Percentiles rank a stretch among this genome's conserved stretches.
Conservation (phyloP, 140 eudicot species). For the Bidens hawaiensis region DNA sequence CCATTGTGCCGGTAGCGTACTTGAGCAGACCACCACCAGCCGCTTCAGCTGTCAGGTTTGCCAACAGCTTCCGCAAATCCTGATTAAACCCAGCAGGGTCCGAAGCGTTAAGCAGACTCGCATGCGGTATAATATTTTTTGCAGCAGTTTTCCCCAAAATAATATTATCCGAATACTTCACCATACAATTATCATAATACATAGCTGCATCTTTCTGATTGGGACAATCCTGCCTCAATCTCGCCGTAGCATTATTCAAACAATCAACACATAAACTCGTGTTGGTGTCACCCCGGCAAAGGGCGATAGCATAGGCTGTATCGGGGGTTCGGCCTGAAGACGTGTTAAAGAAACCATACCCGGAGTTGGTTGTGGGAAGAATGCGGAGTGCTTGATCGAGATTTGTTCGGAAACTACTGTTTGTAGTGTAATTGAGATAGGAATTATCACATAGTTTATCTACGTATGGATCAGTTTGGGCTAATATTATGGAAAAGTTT, state of each 20-base stretch:
- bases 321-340: constrained; percentile 11
- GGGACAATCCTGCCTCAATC: constrained; percentile 20
- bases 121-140: no score
- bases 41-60: constrained; percentile 12
- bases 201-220: constrained; percentile 20
- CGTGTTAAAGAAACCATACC: constrained; percentile 15
- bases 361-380: constrained; percentile 15
- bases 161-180: constrained; percentile 32
- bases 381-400: constrained; percentile 25
- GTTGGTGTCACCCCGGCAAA: constrained; percentile 39
- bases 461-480: not conserved
- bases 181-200: constrained; percentile 34
- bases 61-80: constrained; percentile 6
- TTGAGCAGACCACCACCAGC: constrained; percentile 18
- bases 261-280: constrained; percentile 24
- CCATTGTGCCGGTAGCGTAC: constrained; percentile 22
- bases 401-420: constrained; percentile 25
- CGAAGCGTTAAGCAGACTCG: not conserved
- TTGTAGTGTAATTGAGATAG: constrained; percentile 12
- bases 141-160: not conserved
- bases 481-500: not conserved
- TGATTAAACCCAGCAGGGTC: constrained; percentile 3
- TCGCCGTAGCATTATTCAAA: not conserved
- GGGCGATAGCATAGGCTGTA: constrained; percentile 21
- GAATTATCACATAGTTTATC: not conserved